Evolutionary conservation across 2,329 filamentous ascomycete genomes (phyloP).

Genomic region (Diplodia intermedia): DNA sequence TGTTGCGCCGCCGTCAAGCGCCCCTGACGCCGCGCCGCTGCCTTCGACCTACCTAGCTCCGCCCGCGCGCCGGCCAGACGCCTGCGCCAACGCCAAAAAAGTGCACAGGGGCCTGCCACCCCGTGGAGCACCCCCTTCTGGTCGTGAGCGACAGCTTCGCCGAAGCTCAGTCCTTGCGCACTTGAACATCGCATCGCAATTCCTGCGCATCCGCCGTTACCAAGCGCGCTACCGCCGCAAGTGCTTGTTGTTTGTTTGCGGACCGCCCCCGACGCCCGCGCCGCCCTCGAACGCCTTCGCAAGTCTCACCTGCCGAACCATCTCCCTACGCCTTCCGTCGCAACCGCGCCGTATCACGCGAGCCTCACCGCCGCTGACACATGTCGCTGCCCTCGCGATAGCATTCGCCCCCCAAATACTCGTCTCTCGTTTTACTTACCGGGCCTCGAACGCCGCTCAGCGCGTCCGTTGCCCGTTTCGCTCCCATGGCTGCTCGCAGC

Average conservation of each 20-base stretch:
- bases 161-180: constrained; percentile 16
- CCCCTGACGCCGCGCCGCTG: constrained; percentile 29
- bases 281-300: constrained; percentile 15
- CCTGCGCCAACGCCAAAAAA: constrained; percentile 22
- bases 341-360: not conserved
- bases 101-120: constrained; percentile 23
- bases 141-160: constrained; percentile 6
- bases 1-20: not conserved
- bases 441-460: constrained; percentile 13
- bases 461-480: constrained; percentile 21
- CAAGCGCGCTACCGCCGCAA: constrained; percentile 21
- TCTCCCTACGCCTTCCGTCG: constrained; percentile 13
- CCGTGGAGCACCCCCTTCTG: constrained; percentile 11
- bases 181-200: constrained; percentile 11
- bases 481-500: constrained; percentile 47
- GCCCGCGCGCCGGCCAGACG: constrained; percentile 22
- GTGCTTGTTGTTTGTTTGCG: constrained; percentile 16
- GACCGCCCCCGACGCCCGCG: not conserved
- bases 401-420: not conserved
- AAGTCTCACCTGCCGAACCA: constrained; percentile 14
- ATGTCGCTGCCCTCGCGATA: constrained; percentile 25
- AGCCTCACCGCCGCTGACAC: constrained; percentile 15
- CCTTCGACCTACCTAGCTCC: constrained; percentile 17
- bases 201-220: constrained; percentile 6
- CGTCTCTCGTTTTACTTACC: not conserved